Conservation (phyloP, 805 yeast species). For the Metschnikowia chrysomelidarum region DNA sequence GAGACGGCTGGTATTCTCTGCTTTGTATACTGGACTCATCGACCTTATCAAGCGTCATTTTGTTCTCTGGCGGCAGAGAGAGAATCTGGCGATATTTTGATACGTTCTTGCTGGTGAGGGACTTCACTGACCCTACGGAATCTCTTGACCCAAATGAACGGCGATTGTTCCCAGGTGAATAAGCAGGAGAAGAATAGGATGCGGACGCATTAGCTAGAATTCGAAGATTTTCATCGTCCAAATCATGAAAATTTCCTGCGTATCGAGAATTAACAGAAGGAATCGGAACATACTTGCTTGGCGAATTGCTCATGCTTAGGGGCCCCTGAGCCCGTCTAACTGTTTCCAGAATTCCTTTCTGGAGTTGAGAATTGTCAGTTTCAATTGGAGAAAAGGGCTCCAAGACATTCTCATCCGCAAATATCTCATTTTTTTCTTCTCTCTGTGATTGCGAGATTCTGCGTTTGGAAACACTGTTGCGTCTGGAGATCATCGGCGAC, state of each 20-base stretch:
- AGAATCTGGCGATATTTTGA: not conserved
- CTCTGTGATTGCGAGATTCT: no score
- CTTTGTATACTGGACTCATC: conserved; percentile 19
- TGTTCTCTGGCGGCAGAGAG: conserved; percentile 1
- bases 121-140: conserved; percentile 8
- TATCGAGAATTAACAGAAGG: no score
- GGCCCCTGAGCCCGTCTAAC: no score
- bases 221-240: conserved; percentile 36
- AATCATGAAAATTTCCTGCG: conserved; percentile 19
- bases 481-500: no score
- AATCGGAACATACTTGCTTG: no score
- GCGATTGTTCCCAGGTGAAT: conserved; percentile 3
- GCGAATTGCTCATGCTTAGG: no score
- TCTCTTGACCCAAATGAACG: conserved; percentile 12
- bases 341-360: no score
- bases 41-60: conserved; percentile 15
- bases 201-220: conserved; percentile 20
- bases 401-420: no score
- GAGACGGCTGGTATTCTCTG: conserved; percentile 19
- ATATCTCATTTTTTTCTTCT: no score
- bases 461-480: no score
- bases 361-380: no score
- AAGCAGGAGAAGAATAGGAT: conserved; percentile 14
- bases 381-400: no score
- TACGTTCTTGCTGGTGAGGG: conserved; percentile 6